Percentiles rank a stretch among this genome's conserved stretches.
Evolutionary conservation across 2,329 filamentous ascomycete genomes (phyloP).

Genomic region (Cladosporium velox): DNA sequence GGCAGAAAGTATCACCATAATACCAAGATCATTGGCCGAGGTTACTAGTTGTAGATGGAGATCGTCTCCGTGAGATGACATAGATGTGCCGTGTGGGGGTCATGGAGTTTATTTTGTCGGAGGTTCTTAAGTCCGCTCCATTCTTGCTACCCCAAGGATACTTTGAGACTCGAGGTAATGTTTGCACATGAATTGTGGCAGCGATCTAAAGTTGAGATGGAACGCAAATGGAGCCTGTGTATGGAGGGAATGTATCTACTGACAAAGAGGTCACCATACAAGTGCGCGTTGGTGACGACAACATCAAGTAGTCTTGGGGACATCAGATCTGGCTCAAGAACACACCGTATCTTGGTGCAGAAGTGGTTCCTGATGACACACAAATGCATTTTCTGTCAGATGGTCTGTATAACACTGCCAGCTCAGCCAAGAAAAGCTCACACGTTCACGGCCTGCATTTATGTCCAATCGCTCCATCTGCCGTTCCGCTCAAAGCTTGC

Average conservation of each 20-base stretch:
- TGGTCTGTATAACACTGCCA: too few relatives aligned
- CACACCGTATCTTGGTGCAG: too few relatives aligned
- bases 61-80: not conserved
- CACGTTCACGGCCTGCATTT: not conserved
- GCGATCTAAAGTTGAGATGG: too few relatives aligned
- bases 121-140: not conserved
- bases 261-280: too few relatives aligned
- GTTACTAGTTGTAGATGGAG: not conserved
- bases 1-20: not conserved
- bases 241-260: not conserved
- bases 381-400: not conserved
- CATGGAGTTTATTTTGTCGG: not conserved
- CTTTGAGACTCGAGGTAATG: not conserved
- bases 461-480: conserved; percentile 17
- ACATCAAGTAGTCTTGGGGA: too few relatives aligned
- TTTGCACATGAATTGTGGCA: too few relatives aligned
- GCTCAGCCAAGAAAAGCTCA: not conserved
- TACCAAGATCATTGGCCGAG: not conserved
- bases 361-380: not conserved
- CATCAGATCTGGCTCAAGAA: too few relatives aligned
- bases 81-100: not conserved
- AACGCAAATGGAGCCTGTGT: not conserved
- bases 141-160: not conserved
- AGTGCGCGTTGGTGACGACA: too few relatives aligned
- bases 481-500: conserved; percentile 12